Base-by-base conservation (phyloP, 768 basidiomycete species). In the Suillus spraguei region DNA sequence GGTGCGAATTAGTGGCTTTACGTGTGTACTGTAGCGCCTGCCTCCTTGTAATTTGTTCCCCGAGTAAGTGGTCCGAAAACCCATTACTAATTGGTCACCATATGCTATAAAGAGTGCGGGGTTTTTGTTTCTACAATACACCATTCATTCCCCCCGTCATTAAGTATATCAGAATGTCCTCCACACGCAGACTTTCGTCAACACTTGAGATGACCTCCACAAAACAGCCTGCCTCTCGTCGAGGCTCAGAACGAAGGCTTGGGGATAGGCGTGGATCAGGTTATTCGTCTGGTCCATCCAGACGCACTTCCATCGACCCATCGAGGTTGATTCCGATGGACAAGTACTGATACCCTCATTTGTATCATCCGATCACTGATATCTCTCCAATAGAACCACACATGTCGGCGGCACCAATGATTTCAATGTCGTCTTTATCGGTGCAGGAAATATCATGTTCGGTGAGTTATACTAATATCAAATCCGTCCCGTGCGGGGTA, bases 391-490 rank as follows among this genome's bases (percentile, higher is more conserved):
- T 76, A 88, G 85, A 72, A 74, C 77, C 61, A 77, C 77, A 67
- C 81, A 85, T 56, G 72, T 87, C 60, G 81, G 80, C 60, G 89
- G 87, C 17, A 77, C 85, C 55, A 86, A 90, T 67, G 82, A 89
- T 71, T 97, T 97, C 83, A 97, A 97, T 75, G 89, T 99, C 60
- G 87, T 97, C 74, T 95, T 97, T 77, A 82, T 99, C 68, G 96
- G 96, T 59, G 96, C 96, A 33, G 96, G 95, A 17, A 97, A 97
- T 79, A 96, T 98, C 80, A 97, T 97, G 95, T 99, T 99, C 73
- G 96, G 95, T 87, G 60, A 62, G 78, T 63, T 41, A 41, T 36
- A n/a, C 44, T 39, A 28, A 16, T 59, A 49, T 41, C 61, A 63
- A 49, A 47, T 59, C 62, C 33, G 38, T 32, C 14, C 16, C n/a